Conservation (phyloP, 2,329 filamentous ascomycete species). For the Rugonectria rugulosa region DNA sequence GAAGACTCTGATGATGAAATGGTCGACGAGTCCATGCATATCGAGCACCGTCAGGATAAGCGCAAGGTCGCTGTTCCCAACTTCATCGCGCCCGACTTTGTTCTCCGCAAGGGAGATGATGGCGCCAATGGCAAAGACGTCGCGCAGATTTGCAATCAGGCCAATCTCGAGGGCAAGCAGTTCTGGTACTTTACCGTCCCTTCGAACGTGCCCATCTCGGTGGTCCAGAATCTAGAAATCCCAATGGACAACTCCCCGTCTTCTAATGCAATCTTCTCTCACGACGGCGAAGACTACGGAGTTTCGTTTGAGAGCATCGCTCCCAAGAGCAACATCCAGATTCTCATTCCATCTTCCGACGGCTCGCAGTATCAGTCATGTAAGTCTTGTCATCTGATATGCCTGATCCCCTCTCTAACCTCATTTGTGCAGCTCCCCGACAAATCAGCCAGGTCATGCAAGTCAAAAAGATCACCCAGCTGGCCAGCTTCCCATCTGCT, state of each 20-base stretch:
- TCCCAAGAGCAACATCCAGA: slow-evolving; percentile 60
- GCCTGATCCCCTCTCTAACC: slow-evolving; percentile 14
- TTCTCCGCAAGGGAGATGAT: slow-evolving; percentile 56
- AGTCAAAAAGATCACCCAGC: slow-evolving; percentile 67
- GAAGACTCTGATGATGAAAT: slow-evolving; percentile 42
- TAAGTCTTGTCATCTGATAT: slow-evolving; percentile 46
- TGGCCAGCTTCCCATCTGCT: slow-evolving; percentile 43
- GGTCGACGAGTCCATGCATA: slow-evolving; percentile 51
- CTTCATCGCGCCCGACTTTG: slow-evolving; percentile 60
- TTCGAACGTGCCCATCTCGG: slow-evolving; percentile 71
- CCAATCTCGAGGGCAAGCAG: slow-evolving; percentile 72
- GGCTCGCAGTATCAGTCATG: slow-evolving; percentile 62
- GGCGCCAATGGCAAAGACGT: slow-evolving; percentile 54
- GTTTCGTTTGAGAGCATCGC: slow-evolving; percentile 61
- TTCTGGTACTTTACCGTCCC: slow-evolving; percentile 84
- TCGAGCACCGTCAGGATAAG: slow-evolving; percentile 42
- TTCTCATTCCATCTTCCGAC: slow-evolving; percentile 66
- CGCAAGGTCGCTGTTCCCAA: slow-evolving; percentile 51
- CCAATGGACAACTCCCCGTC: slow-evolving; percentile 61
- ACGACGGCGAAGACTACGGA: slow-evolving; percentile 70
- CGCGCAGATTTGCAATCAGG: slow-evolving; percentile 63
- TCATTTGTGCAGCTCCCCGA: slow-evolving; percentile 42
- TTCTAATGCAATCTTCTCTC: slow-evolving; percentile 63
- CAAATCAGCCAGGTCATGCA: slow-evolving; percentile 68
- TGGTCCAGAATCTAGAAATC: slow-evolving; percentile 70